phyloP scores from a whole-genome alignment of 169 alveolate species.

The Plasmodium relictum region DNA sequence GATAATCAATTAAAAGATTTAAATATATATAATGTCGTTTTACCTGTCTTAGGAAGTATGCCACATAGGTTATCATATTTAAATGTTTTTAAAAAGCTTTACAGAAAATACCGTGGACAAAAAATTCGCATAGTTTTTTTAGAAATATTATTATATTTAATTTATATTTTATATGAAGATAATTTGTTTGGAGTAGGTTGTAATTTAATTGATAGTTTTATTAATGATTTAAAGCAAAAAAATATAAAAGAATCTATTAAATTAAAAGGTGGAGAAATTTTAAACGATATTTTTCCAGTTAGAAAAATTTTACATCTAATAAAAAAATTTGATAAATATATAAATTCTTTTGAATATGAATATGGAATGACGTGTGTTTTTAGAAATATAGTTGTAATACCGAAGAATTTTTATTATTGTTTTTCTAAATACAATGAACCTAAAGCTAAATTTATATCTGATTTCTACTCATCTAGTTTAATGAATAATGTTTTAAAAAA shows the following conservation, averaged over 20 bases:
- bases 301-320: slow-evolving; percentile 48
- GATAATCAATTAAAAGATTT: neutral
- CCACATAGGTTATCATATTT: slow-evolving; percentile 56
- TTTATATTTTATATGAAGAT: slow-evolving; percentile 53
- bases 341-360: slow-evolving; percentile 77
- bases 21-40: slow-evolving; percentile 68
- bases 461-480: slow-evolving; percentile 24
- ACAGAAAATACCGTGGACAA: slow-evolving; percentile 35
- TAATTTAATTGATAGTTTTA: slow-evolving; percentile 9
- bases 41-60: slow-evolving; percentile 70
- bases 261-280: slow-evolving; percentile 36
- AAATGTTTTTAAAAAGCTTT: slow-evolving; percentile 33
- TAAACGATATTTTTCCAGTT: slow-evolving; percentile 29
- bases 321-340: slow-evolving; percentile 53
- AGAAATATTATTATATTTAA: slow-evolving; percentile 76
- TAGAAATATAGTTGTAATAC: slow-evolving; percentile 65
- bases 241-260: slow-evolving; percentile 24
- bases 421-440: slow-evolving; percentile 73
- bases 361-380: slow-evolving; percentile 78
- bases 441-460: slow-evolving; percentile 55
- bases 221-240: slow-evolving; percentile 12
- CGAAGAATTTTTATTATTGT: slow-evolving; percentile 57
- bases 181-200: slow-evolving; percentile 20
- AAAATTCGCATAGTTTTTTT: slow-evolving; percentile 41
- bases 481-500: neutral